These are phyloP conservation scores for Aspergillus hancockii DNA, from an alignment of 495 filamentous ascomycete species.

Conservation along the genomic window DNA sequence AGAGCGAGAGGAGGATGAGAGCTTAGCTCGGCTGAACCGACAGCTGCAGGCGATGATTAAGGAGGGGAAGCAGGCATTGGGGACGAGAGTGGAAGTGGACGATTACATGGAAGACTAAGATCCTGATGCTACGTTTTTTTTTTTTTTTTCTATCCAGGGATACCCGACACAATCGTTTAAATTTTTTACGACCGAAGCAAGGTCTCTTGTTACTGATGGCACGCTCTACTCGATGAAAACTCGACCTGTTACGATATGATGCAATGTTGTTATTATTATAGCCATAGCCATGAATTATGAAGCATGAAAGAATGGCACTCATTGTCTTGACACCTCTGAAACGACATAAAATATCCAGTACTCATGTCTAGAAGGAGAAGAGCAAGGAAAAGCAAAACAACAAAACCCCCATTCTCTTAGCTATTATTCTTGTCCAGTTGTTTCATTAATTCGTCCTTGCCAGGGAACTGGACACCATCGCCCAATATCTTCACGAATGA, in stretches of 20 bases:
- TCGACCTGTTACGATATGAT: constrained; percentile 2
- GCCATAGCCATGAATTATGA: constrained; percentile 3
- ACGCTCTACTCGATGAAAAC: background rate
- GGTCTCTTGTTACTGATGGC: background rate
- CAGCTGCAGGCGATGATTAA: constrained; percentile 81
- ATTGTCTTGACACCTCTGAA: background rate
- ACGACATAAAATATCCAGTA: background rate
- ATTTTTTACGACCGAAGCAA: background rate
- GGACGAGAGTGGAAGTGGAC: constrained; percentile 74
- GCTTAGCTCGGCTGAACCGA: constrained; percentile 74
- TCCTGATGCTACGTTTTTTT: constrained; percentile 4
- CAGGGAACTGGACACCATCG: background rate
- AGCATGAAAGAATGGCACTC: background rate
- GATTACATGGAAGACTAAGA: constrained; percentile 48
- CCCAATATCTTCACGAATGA: background rate
- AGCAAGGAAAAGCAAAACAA: background rate
- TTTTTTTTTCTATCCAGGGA: background rate
- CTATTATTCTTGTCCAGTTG: background rate
- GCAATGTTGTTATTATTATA: constrained; percentile 3
- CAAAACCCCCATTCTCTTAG: background rate
- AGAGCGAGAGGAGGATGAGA: constrained; percentile 77
- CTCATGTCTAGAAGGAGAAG: background rate
- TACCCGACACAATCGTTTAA: background rate
- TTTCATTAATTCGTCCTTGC: background rate
- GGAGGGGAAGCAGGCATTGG: constrained; percentile 84